Percentiles rank a stretch among this genome's conserved stretches.
Conservation (phyloP, 2,329 filamentous ascomycete genomes). For the Aspergillus sp. region DNA sequence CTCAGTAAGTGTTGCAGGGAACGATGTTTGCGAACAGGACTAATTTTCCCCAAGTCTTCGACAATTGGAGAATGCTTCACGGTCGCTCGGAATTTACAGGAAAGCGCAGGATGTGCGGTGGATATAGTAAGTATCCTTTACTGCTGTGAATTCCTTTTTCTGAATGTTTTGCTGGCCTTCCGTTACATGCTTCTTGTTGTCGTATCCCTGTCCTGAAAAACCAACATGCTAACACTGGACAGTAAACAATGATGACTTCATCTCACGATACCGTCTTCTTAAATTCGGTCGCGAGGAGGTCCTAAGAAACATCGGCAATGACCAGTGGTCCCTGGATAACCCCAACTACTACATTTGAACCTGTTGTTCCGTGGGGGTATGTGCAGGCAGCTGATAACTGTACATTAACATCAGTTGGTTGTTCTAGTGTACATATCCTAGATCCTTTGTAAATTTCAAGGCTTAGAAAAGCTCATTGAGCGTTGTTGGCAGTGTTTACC, state of each 20-base stretch:
- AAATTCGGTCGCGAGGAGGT: constrained; percentile 56
- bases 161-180: background rate
- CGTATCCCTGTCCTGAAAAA: background rate
- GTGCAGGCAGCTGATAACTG: background rate
- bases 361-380: background rate
- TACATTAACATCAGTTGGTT: background rate
- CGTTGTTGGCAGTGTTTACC: background rate
- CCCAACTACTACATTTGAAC: constrained; percentile 18
- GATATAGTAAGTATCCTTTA: constrained; percentile 68
- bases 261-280: constrained; percentile 73
- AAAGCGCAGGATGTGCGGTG: constrained; percentile 83
- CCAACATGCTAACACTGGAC: constrained; percentile 12
- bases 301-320: constrained; percentile 35
- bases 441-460: background rate
- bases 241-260: constrained; percentile 80
- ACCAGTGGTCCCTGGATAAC: background rate
- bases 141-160: background rate
- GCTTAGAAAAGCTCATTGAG: background rate
- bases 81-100: constrained; percentile 82
- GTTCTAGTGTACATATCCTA: background rate
- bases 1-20: constrained; percentile 61
- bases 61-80: constrained; percentile 94
- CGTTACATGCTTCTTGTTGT: background rate
- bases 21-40: constrained; percentile 3
- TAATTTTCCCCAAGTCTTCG: constrained; percentile 66